phyloP scores from a whole-genome alignment of 345 rosid genomes.

The Acer negundo region DNA sequence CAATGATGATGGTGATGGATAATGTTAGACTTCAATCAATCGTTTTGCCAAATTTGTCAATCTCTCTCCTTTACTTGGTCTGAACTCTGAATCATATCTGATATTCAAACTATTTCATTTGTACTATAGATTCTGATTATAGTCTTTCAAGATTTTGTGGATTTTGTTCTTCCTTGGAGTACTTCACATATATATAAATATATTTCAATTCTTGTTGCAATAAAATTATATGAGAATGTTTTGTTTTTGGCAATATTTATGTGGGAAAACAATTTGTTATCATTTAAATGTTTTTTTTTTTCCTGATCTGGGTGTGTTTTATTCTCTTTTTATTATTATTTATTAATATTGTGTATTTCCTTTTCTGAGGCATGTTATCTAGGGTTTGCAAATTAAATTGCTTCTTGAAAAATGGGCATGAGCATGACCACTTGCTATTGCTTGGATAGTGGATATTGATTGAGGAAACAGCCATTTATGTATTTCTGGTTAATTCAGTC shows the following conservation, averaged over 20 bases:
- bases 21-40: neutral
- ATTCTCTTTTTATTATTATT: neutral
- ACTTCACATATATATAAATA: neutral
- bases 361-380: neutral
- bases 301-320: neutral
- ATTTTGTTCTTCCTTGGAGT: neutral
- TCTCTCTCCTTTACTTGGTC: no score
- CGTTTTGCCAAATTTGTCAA: no score
- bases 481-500: neutral
- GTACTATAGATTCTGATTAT: slow-evolving; percentile 20
- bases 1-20: neutral
- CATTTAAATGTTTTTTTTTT: neutral
- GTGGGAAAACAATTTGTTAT: neutral
- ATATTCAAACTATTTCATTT: neutral
- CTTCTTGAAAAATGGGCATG: slow-evolving; percentile 17
- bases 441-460: neutral
- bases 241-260: neutral
- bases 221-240: neutral
- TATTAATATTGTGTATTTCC: neutral
- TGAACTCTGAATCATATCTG: neutral
- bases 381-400: slow-evolving; percentile 15
- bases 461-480: neutral
- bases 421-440: neutral
- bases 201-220: neutral
- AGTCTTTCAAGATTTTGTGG: slow-evolving; percentile 13